Percentiles rank a stretch among this genome's conserved stretches.
These are phyloP conservation scores for Chloris gayana DNA, from an alignment of 176 grass and related monocot species.

Conservation along the genomic window DNA sequence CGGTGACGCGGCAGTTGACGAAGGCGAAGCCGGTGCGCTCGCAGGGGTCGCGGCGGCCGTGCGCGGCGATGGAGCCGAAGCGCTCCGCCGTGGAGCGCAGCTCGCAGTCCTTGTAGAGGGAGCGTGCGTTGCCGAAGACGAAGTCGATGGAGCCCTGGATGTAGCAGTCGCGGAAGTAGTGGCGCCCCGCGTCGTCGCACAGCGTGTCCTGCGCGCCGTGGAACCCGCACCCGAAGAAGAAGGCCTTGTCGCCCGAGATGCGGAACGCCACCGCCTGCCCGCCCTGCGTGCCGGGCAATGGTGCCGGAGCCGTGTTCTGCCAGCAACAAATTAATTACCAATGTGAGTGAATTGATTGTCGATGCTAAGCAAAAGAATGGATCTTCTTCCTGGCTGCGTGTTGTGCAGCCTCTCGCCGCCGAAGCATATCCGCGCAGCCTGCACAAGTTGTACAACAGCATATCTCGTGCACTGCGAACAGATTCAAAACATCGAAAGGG, in stretches of 20 bases:
- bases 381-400: background rate
- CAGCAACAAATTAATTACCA: constrained; percentile 1
- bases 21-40: constrained; percentile 91
- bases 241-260: constrained; percentile 94
- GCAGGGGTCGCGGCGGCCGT: constrained; percentile 71
- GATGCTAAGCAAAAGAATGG: background rate
- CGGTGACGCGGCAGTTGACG: constrained; percentile 88
- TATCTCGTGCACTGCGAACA: background rate
- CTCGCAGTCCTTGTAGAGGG: constrained; percentile 94
- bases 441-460: background rate
- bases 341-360: constrained; percentile 18
- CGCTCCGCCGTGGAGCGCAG: constrained; percentile 76
- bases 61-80: constrained; percentile 81
- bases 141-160: constrained; percentile 97
- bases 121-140: constrained; percentile 95
- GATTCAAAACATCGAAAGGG: constrained; percentile 30
- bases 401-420: background rate
- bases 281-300: constrained; percentile 81
- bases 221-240: constrained; percentile 94
- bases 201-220: constrained; percentile 98
- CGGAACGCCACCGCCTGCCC: constrained; percentile 94
- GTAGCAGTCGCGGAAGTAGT: constrained; percentile 98
- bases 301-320: constrained; percentile 95
- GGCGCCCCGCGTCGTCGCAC: constrained; percentile 83
- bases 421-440: constrained; percentile 16